Percentiles rank a stretch among this genome's conserved stretches.
These are phyloP conservation scores for Sporothrix sp. DNA, from an alignment of 2,329 filamentous ascomycete species.

Conservation along the genomic window DNA sequence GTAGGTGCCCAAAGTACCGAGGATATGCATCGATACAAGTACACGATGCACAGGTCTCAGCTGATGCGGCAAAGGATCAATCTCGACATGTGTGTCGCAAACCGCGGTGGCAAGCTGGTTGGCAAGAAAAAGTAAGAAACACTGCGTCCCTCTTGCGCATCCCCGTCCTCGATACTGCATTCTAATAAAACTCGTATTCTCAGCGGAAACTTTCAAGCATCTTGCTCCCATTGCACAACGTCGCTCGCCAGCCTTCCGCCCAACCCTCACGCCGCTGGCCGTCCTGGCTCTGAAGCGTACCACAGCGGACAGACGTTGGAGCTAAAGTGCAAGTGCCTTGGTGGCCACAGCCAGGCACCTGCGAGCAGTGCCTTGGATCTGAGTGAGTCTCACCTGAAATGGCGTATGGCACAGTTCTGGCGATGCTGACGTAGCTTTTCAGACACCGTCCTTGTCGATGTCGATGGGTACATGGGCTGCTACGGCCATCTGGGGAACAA, in stretches of 20 bases:
- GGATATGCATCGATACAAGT: not conserved
- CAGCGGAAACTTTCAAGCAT: constrained; percentile 20
- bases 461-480: constrained; percentile 30
- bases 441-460: constrained; percentile 30
- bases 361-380: constrained; percentile 18
- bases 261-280: not conserved
- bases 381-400: constrained; percentile 16
- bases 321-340: constrained; percentile 20
- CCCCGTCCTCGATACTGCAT: not conserved
- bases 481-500: constrained; percentile 30
- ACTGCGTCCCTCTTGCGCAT: too few species aligned
- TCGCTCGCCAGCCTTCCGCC: not conserved
- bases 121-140: constrained; percentile 18
- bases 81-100: constrained; percentile 25
- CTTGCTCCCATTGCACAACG: constrained; percentile 19
- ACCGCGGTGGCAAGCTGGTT: constrained; percentile 20
- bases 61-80: constrained; percentile 25
- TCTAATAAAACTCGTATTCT: not conserved
- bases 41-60: too few species aligned
- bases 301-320: constrained; percentile 14
- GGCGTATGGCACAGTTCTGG: not conserved
- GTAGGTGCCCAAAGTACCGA: constrained; percentile 18
- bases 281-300: constrained; percentile 1
- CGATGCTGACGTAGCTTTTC: not conserved
- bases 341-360: constrained; percentile 5